phyloP scores from a whole-genome alignment of 2,329 filamentous ascomycete species.

The Gnomoniopsis sp. region DNA sequence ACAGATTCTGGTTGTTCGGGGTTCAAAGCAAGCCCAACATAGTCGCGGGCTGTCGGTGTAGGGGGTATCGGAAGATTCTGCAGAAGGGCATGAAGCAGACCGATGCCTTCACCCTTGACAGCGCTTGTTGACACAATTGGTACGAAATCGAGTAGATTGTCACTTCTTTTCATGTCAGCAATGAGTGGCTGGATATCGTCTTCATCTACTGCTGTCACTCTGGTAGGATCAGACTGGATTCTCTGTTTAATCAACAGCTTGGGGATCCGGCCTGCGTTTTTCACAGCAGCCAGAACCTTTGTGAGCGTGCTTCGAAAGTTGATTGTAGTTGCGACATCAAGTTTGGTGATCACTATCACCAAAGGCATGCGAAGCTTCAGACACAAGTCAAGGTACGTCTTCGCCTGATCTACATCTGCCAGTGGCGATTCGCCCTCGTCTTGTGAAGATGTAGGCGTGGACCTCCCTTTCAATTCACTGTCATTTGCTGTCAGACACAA shows the following conservation, averaged over 20 bases:
- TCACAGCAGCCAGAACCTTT: constrained; percentile 73
- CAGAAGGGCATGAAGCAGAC: constrained; percentile 77
- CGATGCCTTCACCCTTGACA: constrained; percentile 79
- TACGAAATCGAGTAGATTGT: constrained; percentile 51
- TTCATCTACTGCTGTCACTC: constrained; percentile 54
- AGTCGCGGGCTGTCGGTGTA: constrained; percentile 49
- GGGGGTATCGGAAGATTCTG: constrained; percentile 69
- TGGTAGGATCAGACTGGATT: constrained; percentile 49
- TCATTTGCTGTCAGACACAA: constrained; percentile 84
- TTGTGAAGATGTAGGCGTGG: constrained; percentile 40
- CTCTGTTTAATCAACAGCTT: constrained; percentile 63
- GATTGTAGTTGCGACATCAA: constrained; percentile 76
- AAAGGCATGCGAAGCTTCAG: constrained; percentile 76
- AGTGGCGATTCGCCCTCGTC: constrained; percentile 49
- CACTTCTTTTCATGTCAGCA: constrained; percentile 42
- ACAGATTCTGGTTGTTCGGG: constrained; percentile 61
- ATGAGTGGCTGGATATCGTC: constrained; percentile 56
- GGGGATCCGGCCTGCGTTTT: constrained; percentile 70
- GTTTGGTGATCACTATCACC: constrained; percentile 82
- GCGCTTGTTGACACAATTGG: constrained; percentile 88
- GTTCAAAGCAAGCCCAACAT: constrained; percentile 51
- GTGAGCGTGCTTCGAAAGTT: constrained; percentile 68
- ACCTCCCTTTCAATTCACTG: constrained; percentile 39
- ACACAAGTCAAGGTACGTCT: constrained; percentile 81
- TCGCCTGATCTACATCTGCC: constrained; percentile 66